Base-by-base conservation (phyloP, 2,329 filamentous ascomycete species). In the Onygena corvina region DNA sequence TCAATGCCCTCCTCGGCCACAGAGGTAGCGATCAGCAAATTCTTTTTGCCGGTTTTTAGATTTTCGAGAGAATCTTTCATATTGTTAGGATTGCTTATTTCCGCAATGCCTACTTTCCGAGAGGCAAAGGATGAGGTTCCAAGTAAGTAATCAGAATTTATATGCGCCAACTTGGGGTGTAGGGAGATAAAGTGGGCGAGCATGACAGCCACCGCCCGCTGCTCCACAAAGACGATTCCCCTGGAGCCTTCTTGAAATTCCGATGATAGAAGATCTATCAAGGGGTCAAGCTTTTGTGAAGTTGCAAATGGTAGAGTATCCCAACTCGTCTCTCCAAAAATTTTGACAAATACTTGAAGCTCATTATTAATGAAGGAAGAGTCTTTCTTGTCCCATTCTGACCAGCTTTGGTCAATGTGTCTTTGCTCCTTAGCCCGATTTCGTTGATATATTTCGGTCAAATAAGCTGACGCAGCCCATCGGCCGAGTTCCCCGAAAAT, bases 381-480 rank as follows among this genome's bases (percentile, higher is more conserved):
- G 49, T 83, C 79, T 0, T 70, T 67, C 7, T 67, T 61, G 2
- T 68, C 65, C 67, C 72, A 74, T 0, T 63, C 61, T 18, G 69
- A 62, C n/a, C 69, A 59, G 47, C 60, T 50, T 9, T 60, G 51
- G 50, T 65, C 58, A 8, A 56, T 53, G 18, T 57, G 54, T 4
- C 34, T 4, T 45, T 25, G 52, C 14, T 48, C 38, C 12, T 56
- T 46, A 54, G 30, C 27, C n/a, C 54, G 56, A 8, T 70, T 58
- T 42, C 64, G 64, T 42, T 59, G 62, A 7, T 79, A 66, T 2
- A 74, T 72, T 31, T 67, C 68, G 47, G 64, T 64, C 20, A 88
- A 75, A 59, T 81, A 88, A 46, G 74, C 75, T 45, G 88, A 80
- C 0, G 76, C 75, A 1, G 82, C 82, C 81, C 83, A 89, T 1